phyloP scores from a whole-genome alignment of 345 rosid species.

The Eucalyptus erythrocorys region DNA sequence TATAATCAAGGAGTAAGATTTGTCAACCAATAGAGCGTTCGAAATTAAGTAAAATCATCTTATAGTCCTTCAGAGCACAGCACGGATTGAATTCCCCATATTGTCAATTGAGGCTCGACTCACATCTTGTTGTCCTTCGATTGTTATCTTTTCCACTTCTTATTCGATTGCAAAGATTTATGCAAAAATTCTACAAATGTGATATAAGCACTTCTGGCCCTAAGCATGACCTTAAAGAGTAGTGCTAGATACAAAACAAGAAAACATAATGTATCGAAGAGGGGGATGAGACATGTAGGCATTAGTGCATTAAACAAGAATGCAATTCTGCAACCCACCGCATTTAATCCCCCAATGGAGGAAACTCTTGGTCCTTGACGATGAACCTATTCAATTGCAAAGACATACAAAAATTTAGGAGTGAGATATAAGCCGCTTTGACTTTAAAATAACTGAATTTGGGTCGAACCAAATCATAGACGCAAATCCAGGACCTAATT shows the following conservation, averaged over 20 bases:
- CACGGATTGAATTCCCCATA: fast-evolving
- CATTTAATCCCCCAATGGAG: too few species aligned
- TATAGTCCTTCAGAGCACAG: fast-evolving
- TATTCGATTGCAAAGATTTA: background rate
- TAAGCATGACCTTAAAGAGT: too few species aligned
- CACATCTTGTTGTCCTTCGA: fast-evolving
- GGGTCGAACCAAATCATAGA: background rate
- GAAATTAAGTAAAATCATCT: background rate
- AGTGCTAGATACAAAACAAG: too few species aligned
- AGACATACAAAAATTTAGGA: background rate
- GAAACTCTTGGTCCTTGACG: too few species aligned
- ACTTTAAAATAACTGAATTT: fast-evolving
- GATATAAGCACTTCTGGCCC: fast-evolving
- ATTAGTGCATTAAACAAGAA: fast-evolving
- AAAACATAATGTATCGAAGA: too few species aligned
- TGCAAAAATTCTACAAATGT: background rate
- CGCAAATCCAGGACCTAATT: background rate
- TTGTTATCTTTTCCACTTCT: background rate
- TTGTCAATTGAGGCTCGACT: background rate
- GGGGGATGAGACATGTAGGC: too few species aligned
- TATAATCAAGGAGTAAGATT: background rate
- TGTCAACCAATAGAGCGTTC: fast-evolving
- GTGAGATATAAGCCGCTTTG: background rate
- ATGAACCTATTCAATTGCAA: background rate
- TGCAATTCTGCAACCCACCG: too few species aligned